Conservation (phyloP, 371 early-diverging fungal genomes). For the Cokeromyces recurvatus region DNA sequence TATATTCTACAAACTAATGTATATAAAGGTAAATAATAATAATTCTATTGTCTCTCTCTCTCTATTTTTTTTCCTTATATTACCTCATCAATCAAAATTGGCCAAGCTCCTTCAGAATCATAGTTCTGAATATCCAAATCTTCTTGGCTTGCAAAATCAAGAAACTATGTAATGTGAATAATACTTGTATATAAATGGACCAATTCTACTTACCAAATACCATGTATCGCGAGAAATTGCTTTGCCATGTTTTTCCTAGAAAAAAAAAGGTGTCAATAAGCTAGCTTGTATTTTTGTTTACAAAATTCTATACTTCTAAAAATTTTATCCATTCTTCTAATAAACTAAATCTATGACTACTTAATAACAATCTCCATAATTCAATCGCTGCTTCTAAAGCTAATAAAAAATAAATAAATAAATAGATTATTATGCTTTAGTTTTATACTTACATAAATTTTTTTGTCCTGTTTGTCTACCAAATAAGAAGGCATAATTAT, state of each 20-base stretch:
- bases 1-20: too few species aligned
- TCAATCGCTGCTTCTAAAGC: slow-evolving; percentile 74
- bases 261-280: neutral
- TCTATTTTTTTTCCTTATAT: neutral
- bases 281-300: neutral
- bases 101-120: slow-evolving; percentile 84
- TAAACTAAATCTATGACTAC: slow-evolving; percentile 50
- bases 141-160: slow-evolving; percentile 70
- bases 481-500: slow-evolving; percentile 73
- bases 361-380: slow-evolving; percentile 70
- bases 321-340: slow-evolving; percentile 74
- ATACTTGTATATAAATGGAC: too few species aligned
- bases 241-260: slow-evolving; percentile 65
- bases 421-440: too few species aligned
- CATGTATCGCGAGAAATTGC: slow-evolving; percentile 85
- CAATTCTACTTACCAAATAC: slow-evolving; percentile 68
- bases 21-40: too few species aligned
- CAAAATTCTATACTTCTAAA: slow-evolving; percentile 37
- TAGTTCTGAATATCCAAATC: slow-evolving; percentile 59
- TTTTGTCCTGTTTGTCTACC: slow-evolving; percentile 69
- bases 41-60: neutral
- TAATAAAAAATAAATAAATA: too few species aligned
- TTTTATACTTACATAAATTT: slow-evolving; percentile 70
- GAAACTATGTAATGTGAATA: slow-evolving; percentile 50
- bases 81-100: slow-evolving; percentile 74